Conservation (phyloP, 164 flowering plant genomes). For the Vitis amurensis region DNA sequence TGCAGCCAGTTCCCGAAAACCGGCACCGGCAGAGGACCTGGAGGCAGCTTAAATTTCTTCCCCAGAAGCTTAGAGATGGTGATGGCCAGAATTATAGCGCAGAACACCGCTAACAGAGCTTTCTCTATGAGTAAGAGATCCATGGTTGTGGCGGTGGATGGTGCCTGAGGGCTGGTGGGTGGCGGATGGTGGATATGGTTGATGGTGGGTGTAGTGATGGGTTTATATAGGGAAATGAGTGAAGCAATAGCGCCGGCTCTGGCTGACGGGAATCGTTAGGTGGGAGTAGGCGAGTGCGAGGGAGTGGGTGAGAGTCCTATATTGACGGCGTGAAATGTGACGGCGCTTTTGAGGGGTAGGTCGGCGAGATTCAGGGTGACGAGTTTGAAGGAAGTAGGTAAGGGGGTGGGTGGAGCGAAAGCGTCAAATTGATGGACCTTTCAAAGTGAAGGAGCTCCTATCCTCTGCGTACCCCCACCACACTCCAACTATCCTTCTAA, state of each 20-base stretch:
- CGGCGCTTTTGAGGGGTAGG: too few species aligned
- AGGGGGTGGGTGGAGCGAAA: too few species aligned
- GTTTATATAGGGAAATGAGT: not conserved
- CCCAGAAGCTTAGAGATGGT: constrained; percentile 60
- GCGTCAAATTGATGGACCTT: too few species aligned
- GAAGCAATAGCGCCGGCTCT: not conserved
- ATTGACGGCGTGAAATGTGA: too few species aligned
- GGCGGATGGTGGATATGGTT: not conserved
- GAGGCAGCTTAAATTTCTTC: constrained; percentile 66
- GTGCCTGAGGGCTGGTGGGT: constrained; percentile 2
- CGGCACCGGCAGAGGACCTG: constrained; percentile 77
- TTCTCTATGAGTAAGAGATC: constrained; percentile 70
- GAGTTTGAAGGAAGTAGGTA: too few species aligned
- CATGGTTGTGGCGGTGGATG: constrained; percentile 26
- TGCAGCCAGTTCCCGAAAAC: constrained; percentile 91
- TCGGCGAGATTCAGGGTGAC: too few species aligned
- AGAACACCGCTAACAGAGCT: constrained; percentile 50
- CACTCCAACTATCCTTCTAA: too few species aligned
- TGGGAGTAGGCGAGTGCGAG: not conserved
- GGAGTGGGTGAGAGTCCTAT: too few species aligned
- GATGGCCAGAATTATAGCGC: constrained; percentile 45
- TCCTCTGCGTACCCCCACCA: too few species aligned
- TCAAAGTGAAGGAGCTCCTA: too few species aligned
- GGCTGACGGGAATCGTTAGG: constrained; percentile 3
- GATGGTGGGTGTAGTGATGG: not conserved